A percentile compares a stretch with the other conserved stretches of the same genome.
Evolutionary conservation across 352 stramenopile species (phyloP).

Genomic region (Phytopythium cucurbitacearum): DNA sequence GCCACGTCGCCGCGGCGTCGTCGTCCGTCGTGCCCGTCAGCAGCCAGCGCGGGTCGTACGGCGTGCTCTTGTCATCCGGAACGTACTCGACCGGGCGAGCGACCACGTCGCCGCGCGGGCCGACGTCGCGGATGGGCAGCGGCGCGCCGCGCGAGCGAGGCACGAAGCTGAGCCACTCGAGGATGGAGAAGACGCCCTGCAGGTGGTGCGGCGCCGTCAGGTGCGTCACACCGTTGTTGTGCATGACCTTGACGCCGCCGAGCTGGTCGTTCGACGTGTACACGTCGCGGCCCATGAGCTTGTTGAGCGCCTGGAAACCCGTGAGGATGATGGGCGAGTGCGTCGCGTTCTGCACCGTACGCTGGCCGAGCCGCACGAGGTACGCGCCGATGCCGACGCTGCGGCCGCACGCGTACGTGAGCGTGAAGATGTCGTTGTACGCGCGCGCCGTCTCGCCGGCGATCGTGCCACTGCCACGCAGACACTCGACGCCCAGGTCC

Average conservation of each 20-base stretch:
- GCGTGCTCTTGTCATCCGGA: conserved; percentile 89
- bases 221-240: conserved; percentile 99
- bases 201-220: conserved; percentile 96
- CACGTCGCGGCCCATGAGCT: conserved; percentile 99
- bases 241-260: conserved; percentile 99
- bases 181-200: conserved; percentile 91
- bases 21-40: conserved; percentile 85
- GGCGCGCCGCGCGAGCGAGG: conserved; percentile 86
- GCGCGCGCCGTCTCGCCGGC: conserved; percentile 97
- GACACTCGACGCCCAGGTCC: conserved; percentile 99
- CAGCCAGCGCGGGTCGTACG: conserved; percentile 95
- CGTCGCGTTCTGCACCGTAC: conserved; percentile 98
- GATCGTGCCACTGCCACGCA: conserved; percentile 98
- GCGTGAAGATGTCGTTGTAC: conserved; percentile 99
- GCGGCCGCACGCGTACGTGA: conserved; percentile 98
- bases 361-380: conserved; percentile 98
- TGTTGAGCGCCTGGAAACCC: conserved; percentile 99
- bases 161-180: conserved; percentile 99
- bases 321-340: conserved; percentile 99
- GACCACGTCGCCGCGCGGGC: conserved; percentile 64
- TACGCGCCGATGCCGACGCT: conserved; percentile 99
- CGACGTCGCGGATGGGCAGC: conserved; percentile 85
- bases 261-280: conserved; percentile 99
- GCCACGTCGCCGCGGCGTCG: conserved; percentile 75
- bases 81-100: conserved; percentile 89